phyloP scores from a whole-genome alignment of 106 monocot species.

The Allium fistulosum region DNA sequence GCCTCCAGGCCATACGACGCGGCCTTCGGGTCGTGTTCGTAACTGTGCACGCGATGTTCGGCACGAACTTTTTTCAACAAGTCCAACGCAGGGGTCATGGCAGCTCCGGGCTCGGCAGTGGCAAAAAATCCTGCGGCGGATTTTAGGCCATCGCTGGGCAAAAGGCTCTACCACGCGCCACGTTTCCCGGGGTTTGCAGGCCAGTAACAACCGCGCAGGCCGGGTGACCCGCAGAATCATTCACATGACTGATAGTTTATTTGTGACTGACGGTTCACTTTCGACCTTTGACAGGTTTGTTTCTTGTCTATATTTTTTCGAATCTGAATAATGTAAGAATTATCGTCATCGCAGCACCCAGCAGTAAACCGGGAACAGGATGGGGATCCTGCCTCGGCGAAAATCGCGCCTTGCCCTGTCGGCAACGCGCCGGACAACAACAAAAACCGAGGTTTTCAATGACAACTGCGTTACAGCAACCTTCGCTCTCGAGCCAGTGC shows the following conservation, averaged over 20 bases:
- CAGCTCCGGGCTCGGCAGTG: not conserved
- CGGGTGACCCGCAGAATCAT: no score
- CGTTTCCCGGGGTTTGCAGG: not conserved
- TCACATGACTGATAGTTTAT: no score
- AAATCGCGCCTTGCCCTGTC: not conserved
- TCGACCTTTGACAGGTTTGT: no score
- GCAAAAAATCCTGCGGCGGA: not conserved
- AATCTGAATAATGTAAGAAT: no score
- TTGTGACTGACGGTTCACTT: no score
- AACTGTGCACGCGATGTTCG: not conserved
- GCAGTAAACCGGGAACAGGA: not conserved
- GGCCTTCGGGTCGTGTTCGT: not conserved
- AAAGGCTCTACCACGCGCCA: not conserved
- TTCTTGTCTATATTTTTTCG: no score
- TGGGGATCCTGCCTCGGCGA: not conserved
- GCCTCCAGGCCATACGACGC: not conserved
- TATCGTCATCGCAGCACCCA: no score
- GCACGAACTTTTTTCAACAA: not conserved
- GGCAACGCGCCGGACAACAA: not conserved
- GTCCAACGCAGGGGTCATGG: not conserved
- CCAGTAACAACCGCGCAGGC: not conserved
- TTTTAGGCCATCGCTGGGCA: no score
- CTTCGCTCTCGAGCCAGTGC: no score
- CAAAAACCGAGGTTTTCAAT: no score
- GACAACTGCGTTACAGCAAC: no score